Conservation (phyloP, 2,329 filamentous ascomycete species). For the Epichloe amarillans region DNA sequence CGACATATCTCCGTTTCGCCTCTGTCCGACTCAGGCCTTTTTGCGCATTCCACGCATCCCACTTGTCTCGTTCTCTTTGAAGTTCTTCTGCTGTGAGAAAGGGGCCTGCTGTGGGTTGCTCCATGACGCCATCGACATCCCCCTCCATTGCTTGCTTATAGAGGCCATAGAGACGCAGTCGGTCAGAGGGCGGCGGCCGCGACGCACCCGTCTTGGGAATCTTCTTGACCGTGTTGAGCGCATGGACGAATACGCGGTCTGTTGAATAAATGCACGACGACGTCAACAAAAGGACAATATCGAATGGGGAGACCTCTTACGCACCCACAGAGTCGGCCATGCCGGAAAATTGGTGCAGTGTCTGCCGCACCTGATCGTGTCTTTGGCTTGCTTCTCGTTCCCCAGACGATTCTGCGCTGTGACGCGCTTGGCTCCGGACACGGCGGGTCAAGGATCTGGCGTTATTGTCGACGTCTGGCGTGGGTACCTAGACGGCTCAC, state of each 20-base stretch:
- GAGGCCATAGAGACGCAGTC: conserved; percentile 86
- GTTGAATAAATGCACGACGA: conserved; percentile 3
- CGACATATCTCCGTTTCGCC: conserved; percentile 87
- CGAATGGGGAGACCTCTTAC: conserved; percentile 6
- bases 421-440: background rate
- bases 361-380: background rate
- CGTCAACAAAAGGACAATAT: conserved; percentile 2
- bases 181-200: conserved; percentile 72
- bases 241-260: conserved; percentile 99
- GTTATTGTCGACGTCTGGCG: background rate
- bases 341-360: background rate
- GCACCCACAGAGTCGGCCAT: conserved; percentile 28
- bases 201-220: conserved; percentile 87
- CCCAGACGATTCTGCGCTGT: background rate
- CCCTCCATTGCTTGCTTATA: conserved; percentile 99
- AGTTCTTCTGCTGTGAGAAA: conserved; percentile 39
- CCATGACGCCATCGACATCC: conserved; percentile 88
- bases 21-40: conserved; percentile 74
- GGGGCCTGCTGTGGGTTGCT: conserved; percentile 49
- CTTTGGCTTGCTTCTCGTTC: background rate
- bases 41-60: conserved; percentile 93
- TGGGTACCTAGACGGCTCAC: background rate
- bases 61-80: conserved; percentile 52
- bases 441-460: background rate
- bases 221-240: conserved; percentile 96